Evolutionary conservation across 208 protist species (phyloP), one percentile per base, ranked within the genome.

Genomic region (Crithidia brevicula): DNA sequence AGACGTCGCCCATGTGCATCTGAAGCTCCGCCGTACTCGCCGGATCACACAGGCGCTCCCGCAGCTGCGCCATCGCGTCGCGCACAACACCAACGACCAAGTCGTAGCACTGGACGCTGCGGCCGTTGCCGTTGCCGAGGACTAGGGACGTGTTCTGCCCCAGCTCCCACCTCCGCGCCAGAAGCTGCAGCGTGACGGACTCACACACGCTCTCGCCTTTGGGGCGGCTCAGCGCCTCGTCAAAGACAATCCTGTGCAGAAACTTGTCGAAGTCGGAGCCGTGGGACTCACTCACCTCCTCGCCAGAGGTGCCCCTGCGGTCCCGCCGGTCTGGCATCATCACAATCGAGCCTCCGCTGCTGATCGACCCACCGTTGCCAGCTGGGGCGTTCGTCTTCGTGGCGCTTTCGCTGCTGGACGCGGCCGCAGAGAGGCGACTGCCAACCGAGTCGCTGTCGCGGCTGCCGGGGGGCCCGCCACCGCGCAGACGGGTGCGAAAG

Each of bases 121-220:
- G 67, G 6, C 67, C 67, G 16, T 45, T 66, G 62, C 67, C 61
- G 31, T 74, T 73, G 30, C 74, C 67, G 11, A 80, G 51, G 1
- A 80, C 16, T 7, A 80, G 61, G 13, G 47, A 74, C 15, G 68
- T 47, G 43, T 80, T 80, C 22, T 67, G 74, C 16, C 74, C 74
- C 7, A 53, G 40, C 57, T 62, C 56, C 74, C 74, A 80, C 30
- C 27, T 27, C 20, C 34, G 28, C 50, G 58, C 31, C 28, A 75
- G 54, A 34, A 70, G 49, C 34, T 72, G 50, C 51, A 80, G 74
- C 33, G 68, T 30, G 31, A 80, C 68, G 15, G 74, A 74, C 5
- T 36, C 22, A 18, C 62, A 74, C 25, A 34, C 51, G 23, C 49
- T 47, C 3, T 23, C 30, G 15, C 74, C 74, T 13, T 58, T 51